A percentile compares a stretch with the other conserved stretches of the same genome.
phyloP scores from a whole-genome alignment of 768 basidiomycete genomes.

The Auricularia heimuer region DNA sequence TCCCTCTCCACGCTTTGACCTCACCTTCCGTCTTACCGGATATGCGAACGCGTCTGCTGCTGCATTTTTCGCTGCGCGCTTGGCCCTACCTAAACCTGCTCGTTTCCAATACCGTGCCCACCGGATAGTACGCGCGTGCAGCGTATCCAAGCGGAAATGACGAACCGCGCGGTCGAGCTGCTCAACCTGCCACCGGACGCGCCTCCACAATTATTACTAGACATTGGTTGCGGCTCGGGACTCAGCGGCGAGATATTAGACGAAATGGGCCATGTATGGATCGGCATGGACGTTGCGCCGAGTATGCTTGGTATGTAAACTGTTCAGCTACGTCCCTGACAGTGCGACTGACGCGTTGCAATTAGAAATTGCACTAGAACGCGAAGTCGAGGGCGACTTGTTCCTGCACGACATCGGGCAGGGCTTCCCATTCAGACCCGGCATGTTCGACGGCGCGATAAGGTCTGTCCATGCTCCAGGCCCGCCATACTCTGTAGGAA shows the following conservation, averaged over 20 bases:
- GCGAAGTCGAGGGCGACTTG: conserved; percentile 92
- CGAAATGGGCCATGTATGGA: conserved; percentile 88
- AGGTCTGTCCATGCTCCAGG: conserved; percentile 43
- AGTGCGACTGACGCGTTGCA: neutral
- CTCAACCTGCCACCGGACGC: conserved; percentile 71
- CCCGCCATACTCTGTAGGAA: too few relatives aligned
- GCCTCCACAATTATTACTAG: conserved; percentile 69
- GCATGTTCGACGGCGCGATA: conserved; percentile 95
- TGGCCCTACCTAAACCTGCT: too few relatives aligned
- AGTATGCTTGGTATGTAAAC: conserved; percentile 81
- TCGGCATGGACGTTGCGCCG: conserved; percentile 88
- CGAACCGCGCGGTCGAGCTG: conserved; percentile 87
- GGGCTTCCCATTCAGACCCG: conserved; percentile 93
- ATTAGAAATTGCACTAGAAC: conserved; percentile 86
- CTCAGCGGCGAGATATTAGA: conserved; percentile 93
- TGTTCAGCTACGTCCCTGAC: neutral
- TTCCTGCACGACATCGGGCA: conserved; percentile 98
- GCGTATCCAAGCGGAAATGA: conserved; percentile 96
- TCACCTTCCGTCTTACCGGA: too few relatives aligned
- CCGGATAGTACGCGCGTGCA: conserved; percentile 78
- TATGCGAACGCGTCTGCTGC: too few relatives aligned
- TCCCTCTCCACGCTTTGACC: too few relatives aligned
- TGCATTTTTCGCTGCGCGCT: too few relatives aligned
- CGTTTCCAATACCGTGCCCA: neutral
- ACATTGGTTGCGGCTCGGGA: conserved; percentile 97